Evolutionary conservation across 768 basidiomycete species (phyloP), one percentile per base, ranked within the genome.

Genomic region (Strobilomyces echinocephalus): DNA sequence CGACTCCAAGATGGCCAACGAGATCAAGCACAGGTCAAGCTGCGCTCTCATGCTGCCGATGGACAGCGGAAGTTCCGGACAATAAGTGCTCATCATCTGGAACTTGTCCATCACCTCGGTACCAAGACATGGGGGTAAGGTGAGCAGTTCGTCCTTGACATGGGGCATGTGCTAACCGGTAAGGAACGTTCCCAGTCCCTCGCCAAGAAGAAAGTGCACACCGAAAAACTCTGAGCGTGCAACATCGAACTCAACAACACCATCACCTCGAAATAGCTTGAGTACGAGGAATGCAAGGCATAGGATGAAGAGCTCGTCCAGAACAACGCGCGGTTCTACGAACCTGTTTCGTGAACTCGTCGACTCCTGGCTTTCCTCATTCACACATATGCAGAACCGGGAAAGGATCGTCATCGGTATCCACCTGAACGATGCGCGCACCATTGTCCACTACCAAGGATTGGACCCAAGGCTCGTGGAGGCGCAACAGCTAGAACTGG

Each of bases 1-100:
- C 69, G 97, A 99, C 72, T 97, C 97, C 2, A 97, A 97, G 78
- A 95, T 99, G 84, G 97, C 97, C 8, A 95, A 95, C 65, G 94
- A 97, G 77, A 95, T 99, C 62, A 97, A 95, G 97, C 97, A 2
- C 95, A 97, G 73, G 97, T 99, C 60, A 94, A 93, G 69, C 75
- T 99, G 35, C 82, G 95, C 20, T 99, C 98, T 72, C 77, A 81
- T 66, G 90, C 95, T 50, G 89, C 91, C 14, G 94, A 94, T 62
- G 83, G 87, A n/a, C 81, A 81, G 21, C 79, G 87, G 16, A 98
- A n/a, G n/a, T n/a, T n/a, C n/a, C n/a, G n/a, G n/a, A n/a, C n/a
- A n/a, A n/a, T n/a, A n/a, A n/a, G n/a, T 98, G 94, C 76, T 93
- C 36, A 93, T 87, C 48, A 84, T 87, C 43, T 81, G 97, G 47